Base-by-base conservation (phyloP, 192 early-diverging fungal genomes). In the Phycomyces nitens region DNA sequence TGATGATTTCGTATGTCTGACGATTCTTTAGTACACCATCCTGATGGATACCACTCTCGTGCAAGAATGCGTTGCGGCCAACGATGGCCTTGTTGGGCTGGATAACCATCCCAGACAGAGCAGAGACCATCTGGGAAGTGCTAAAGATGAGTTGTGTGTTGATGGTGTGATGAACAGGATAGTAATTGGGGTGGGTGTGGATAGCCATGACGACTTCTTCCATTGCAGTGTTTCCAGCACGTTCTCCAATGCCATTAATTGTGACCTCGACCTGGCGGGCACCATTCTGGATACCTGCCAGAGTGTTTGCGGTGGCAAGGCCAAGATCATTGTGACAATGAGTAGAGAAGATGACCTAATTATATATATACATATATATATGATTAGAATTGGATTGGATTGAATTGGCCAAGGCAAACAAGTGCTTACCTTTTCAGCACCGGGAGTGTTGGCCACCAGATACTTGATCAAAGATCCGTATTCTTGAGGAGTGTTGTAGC, bases 61-160 rank as follows among this genome's bases (percentile, higher is more conserved):
- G 96, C 69, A 94, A 79, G 64, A 98, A 98, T 21, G 96, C 96
- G 66, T 98, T 98, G 57, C 89, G 85, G 24, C 96, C 96, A 41
- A 98, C 96, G 69, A 98, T 98, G 44, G 96, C 94, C 80, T 98
- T 98, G 85, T 98, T 98, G 26, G 94, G 85, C 73, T 98, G 96
- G 44, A 98, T 88, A n/a, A 85, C 73, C 94, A 98, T 96, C 20
- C 96, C 96, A 3, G 92, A 92, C 34, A 92, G 84, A 40, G 86
- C 85, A 20, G 89, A 86, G 26, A 98, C 95, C 73, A 98, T 78
- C 65, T 91, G 91, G 34, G 95, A 97, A 38, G 90, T 90, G 41
- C 88, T 80, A 76, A 83, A 93, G 66, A 98, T 91, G 63, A 91
- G 83, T 16, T 82, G 77, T 1, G 94, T 98, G 82, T 95, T 92